Conservation (phyloP, 2,329 filamentous ascomycete species). For the Mycosphaerella sp. region DNA sequence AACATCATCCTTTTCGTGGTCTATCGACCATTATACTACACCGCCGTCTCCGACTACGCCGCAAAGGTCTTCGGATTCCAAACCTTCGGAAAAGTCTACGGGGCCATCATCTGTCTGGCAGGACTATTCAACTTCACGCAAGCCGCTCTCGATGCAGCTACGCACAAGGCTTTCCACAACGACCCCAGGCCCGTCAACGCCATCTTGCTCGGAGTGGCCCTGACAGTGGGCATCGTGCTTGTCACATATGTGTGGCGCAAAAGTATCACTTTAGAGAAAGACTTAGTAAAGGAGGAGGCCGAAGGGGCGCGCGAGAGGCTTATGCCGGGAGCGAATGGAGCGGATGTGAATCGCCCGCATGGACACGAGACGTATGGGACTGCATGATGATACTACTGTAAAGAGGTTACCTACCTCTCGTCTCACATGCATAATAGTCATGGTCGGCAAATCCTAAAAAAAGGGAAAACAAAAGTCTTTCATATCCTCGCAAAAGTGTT, state of each 20-base stretch:
- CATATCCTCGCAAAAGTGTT: no score
- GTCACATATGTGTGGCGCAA: slow-evolving; percentile 59
- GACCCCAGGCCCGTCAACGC: slow-evolving; percentile 74
- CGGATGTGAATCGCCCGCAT: slow-evolving; percentile 24
- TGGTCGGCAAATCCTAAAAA: no score
- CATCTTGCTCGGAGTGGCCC: slow-evolving; percentile 55
- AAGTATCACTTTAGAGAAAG: slow-evolving; percentile 41
- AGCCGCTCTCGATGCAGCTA: slow-evolving; percentile 69
- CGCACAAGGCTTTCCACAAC: slow-evolving; percentile 64
- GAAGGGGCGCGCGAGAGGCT: slow-evolving; percentile 38
- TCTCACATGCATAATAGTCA: background rate
- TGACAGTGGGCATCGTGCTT: slow-evolving; percentile 59
- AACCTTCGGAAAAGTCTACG: slow-evolving; percentile 92
- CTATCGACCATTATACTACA: slow-evolving; percentile 86
- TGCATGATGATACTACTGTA: slow-evolving; percentile 12
- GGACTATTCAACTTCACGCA: slow-evolving; percentile 81
- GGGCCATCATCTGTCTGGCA: slow-evolving; percentile 77
- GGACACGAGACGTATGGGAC: slow-evolving; percentile 30
- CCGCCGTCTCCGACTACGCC: slow-evolving; percentile 77
- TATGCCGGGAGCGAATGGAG: slow-evolving; percentile 34
- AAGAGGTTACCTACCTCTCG: no score
- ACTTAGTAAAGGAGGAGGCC: slow-evolving; percentile 41
- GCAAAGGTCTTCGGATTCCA: slow-evolving; percentile 90
- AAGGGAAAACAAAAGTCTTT: no score
- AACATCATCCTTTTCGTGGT: slow-evolving; percentile 76